A percentile compares a stretch with the other conserved stretches of the same genome.
These are phyloP conservation scores for Penicillium taxi DNA, from an alignment of 495 filamentous ascomycete species.

Conservation along the genomic window DNA sequence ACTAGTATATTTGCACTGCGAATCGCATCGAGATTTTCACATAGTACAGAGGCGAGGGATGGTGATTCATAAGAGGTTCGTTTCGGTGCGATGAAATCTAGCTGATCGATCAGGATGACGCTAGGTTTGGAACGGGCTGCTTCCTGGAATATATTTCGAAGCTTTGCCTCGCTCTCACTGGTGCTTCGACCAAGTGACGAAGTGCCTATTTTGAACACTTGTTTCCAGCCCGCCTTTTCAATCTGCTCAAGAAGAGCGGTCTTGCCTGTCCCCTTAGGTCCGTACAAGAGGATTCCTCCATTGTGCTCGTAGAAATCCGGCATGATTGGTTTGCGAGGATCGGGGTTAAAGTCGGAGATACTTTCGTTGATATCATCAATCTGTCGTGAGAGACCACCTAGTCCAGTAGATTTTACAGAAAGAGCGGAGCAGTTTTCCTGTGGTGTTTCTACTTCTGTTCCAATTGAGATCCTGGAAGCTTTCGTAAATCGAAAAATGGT, in stretches of 20 bases:
- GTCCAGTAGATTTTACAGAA: conserved; percentile 26
- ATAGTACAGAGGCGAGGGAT: conserved; percentile 33
- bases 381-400: conserved; percentile 59
- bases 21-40: conserved; percentile 37
- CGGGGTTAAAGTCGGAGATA: conserved; percentile 49
- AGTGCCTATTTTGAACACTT: conserved; percentile 51
- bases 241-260: conserved; percentile 60
- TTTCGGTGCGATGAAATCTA: conserved; percentile 68
- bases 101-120: conserved; percentile 72
- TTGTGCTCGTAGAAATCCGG: conserved; percentile 36
- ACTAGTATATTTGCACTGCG: conserved; percentile 50
- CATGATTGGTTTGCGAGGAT: conserved; percentile 26
- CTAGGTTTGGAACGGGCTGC: conserved; percentile 68
- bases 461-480: conserved; percentile 28
- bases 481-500: conserved; percentile 33
- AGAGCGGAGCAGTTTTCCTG: conserved; percentile 14
- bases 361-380: conserved; percentile 58
- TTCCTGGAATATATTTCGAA: conserved; percentile 63
- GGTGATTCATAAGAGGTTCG: conserved; percentile 33
- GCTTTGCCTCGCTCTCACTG: conserved; percentile 39
- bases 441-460: conserved; percentile 13
- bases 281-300: conserved; percentile 65
- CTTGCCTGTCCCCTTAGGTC: conserved; percentile 79
- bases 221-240: conserved; percentile 59
- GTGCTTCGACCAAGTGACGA: conserved; percentile 42